Base-by-base conservation (phyloP, 2,329 filamentous ascomycete species). In the Alternaria brassicicola region DNA sequence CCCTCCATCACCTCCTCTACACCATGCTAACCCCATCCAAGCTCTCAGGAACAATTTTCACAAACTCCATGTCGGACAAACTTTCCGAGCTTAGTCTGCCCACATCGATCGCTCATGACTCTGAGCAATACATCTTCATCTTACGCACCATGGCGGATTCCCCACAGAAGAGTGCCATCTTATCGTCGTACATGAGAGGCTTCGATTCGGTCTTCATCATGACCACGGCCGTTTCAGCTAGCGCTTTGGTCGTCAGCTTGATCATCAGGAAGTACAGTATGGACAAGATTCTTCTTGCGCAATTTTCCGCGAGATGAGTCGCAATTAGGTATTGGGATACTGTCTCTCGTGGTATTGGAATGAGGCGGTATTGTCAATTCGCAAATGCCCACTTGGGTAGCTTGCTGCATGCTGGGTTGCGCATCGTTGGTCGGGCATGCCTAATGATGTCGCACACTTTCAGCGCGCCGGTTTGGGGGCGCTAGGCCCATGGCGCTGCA, bases 11-110 rank as follows among this genome's bases (percentile, higher is more conserved):
- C 28, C 2, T 7, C 21, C 12, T n/a, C 6, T 28, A 13, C 3
- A 17, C 28, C 6, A 38, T 21, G 31, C 55, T 65, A 38, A 65
- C 46, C 21, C 12, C n/a, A 15, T 45, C 13, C 19, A n/a, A 65
- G 59, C 55, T 68, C 13, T 57, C 63, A 12, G 70, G 72, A 28
- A 71, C 77, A 1, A 62, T 82, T 7, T 78, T 83, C 47, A 70
- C 81, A 53, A 81, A 79, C 48, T 64, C 75, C 3, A 76, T 81
- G 63, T 68, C 66, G 12, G 52, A 51, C 41, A 71, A 70, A 47
- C 66, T 79, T 12, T 49, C 53, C 3, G 51, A 57, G 5, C 51
- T 60, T 21, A 61, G 65, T 7, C 60, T 75, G 15, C 59, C 65
- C 2, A 55, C 57, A 1, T 43, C 46, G 0, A 75, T 75, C 26